Evolutionary conservation across 371 early-diverging fungal genomes (phyloP).

Genomic region (Chytridium lagenaria): DNA sequence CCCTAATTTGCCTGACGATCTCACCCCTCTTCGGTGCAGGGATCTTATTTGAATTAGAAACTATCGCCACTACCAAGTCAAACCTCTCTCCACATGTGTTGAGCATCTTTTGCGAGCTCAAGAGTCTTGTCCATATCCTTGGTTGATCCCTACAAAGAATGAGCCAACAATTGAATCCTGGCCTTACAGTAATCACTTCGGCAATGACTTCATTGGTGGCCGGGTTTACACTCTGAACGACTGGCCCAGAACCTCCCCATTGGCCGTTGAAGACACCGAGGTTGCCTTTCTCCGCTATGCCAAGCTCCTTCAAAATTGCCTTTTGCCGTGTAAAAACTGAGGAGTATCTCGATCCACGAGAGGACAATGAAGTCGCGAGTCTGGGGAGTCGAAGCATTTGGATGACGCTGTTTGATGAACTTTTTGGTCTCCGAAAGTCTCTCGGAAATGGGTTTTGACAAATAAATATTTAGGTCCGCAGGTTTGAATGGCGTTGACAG

Average conservation of each 20-base stretch:
- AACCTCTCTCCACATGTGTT: slow-evolving; percentile 52
- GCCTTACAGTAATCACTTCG: slow-evolving; percentile 73
- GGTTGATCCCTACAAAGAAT: slow-evolving; percentile 21
- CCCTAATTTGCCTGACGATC: slow-evolving; percentile 91
- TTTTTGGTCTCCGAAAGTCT: no score
- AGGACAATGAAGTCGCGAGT: no score
- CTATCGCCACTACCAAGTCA: neutral
- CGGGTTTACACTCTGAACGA: slow-evolving; percentile 82
- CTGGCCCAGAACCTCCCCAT: slow-evolving; percentile 80
- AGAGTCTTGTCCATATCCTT: slow-evolving; percentile 38
- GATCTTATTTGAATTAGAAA: slow-evolving; percentile 43
- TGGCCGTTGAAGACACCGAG: slow-evolving; percentile 80
- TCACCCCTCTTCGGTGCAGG: slow-evolving; percentile 95
- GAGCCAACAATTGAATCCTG: slow-evolving; percentile 15
- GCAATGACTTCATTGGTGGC: slow-evolving; percentile 89
- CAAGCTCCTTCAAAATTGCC: slow-evolving; percentile 32
- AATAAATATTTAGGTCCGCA: neutral
- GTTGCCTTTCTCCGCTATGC: slow-evolving; percentile 30
- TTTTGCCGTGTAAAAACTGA: slow-evolving; percentile 11
- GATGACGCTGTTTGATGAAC: neutral
- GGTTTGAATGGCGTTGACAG: no score
- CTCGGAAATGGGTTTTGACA: no score
- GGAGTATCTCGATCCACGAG: neutral
- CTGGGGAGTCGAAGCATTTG: neutral
- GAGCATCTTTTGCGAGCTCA: slow-evolving; percentile 35